phyloP scores from a whole-genome alignment of 495 filamentous ascomycete genomes.

The Penicillium canescens region DNA sequence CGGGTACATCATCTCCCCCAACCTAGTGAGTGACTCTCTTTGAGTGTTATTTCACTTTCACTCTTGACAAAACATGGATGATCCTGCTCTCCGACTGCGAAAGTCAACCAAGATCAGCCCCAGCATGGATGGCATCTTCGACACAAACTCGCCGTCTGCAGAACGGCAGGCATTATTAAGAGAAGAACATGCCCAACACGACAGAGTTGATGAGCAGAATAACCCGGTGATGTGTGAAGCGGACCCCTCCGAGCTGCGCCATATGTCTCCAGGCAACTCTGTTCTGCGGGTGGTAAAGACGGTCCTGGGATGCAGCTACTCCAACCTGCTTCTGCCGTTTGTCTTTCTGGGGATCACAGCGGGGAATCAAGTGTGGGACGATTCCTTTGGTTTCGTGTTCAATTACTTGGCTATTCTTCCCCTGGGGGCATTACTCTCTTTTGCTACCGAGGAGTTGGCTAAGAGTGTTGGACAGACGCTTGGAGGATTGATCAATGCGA shows the following conservation, averaged over 20 bases:
- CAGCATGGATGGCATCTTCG: not conserved
- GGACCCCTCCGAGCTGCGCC: not conserved
- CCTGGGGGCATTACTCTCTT: slow-evolving; percentile 22
- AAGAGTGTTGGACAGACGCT: slow-evolving; percentile 19
- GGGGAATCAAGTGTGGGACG: slow-evolving; percentile 15
- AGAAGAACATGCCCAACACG: not conserved
- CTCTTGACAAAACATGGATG: not conserved
- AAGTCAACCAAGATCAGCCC: slow-evolving; percentile 1
- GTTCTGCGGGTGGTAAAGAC: not conserved
- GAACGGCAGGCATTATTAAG: slow-evolving; percentile 1
- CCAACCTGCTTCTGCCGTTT: slow-evolving; percentile 14
- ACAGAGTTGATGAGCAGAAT: not conserved
- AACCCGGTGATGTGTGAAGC: not conserved
- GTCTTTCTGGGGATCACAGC: slow-evolving; percentile 23
- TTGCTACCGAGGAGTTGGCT: slow-evolving; percentile 25
- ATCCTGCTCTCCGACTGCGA: slow-evolving; percentile 1
- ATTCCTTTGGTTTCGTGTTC: slow-evolving; percentile 20
- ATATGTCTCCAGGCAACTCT: not conserved
- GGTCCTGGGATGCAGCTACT: slow-evolving; percentile 12
- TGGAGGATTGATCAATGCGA: slow-evolving; percentile 29
- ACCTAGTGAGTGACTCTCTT: not conserved
- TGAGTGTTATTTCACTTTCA: not conserved
- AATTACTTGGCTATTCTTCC: slow-evolving; percentile 32
- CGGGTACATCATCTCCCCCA: not conserved
- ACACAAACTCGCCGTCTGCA: not conserved